phyloP scores from a whole-genome alignment of 805 yeast genomes.

The Suhomyces tanzawaensis region DNA sequence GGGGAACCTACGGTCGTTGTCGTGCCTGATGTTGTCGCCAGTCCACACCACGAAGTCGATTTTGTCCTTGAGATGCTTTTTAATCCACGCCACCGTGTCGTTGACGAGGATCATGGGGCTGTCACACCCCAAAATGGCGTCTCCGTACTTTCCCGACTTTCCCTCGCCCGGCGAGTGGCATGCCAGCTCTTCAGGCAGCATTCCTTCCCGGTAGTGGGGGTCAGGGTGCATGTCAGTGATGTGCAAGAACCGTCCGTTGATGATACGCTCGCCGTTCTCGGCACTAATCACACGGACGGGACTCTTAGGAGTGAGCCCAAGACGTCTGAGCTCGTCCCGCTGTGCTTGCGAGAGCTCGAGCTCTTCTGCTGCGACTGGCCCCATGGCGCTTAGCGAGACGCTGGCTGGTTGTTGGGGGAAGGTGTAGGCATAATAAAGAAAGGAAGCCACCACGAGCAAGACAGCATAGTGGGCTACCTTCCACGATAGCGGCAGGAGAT shows the following conservation, averaged over 20 bases:
- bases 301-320: constrained; percentile 36
- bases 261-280: constrained; percentile 23
- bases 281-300: constrained; percentile 24
- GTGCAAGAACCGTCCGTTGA: constrained; percentile 81
- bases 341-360: constrained; percentile 1
- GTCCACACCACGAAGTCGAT: constrained; percentile 89
- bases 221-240: constrained; percentile 88
- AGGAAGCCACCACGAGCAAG: neutral
- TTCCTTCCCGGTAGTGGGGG: constrained; percentile 55
- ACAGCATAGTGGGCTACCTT: neutral
- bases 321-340: constrained; percentile 8
- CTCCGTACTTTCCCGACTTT: constrained; percentile 66
- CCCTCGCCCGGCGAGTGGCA: constrained; percentile 60
- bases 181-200: constrained; percentile 38
- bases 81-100: constrained; percentile 66
- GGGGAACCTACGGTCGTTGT: constrained; percentile 71
- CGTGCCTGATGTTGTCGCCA: constrained; percentile 85
- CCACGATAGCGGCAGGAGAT: neutral
- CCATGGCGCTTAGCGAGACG: neutral
- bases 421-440: neutral
- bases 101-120: constrained; percentile 62
- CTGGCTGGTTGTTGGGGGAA: neutral
- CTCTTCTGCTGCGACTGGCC: neutral
- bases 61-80: constrained; percentile 62
- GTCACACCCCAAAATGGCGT: constrained; percentile 76